Evolutionary conservation across 1,284 basidiomycete species (phyloP).

Genomic region (Tylopilus sp.): DNA sequence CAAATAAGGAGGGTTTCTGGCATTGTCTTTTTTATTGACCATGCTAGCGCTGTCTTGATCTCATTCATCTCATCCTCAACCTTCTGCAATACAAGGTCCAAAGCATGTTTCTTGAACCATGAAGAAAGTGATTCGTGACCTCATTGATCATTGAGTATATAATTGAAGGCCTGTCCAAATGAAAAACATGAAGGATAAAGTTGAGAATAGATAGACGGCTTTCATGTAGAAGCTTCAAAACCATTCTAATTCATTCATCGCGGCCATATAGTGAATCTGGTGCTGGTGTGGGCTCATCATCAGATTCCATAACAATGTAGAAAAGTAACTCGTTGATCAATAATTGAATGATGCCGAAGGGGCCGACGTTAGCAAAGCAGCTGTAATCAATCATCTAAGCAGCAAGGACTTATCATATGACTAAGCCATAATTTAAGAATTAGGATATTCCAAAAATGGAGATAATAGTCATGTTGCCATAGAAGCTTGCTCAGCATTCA

Average conservation of each 20-base stretch:
- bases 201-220: not conserved
- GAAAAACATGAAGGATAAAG: not conserved
- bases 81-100: not conserved
- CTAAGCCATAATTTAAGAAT: not conserved
- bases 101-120: not conserved
- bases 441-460: not conserved
- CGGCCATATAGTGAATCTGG: no score
- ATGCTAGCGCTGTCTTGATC: not conserved
- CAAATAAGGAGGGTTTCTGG: not conserved
- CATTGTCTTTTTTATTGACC: not conserved
- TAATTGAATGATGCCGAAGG: not conserved
- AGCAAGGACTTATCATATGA: no score
- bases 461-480: not conserved
- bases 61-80: not conserved
- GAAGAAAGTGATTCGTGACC: not conserved
- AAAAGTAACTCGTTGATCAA: not conserved
- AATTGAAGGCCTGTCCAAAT: not conserved
- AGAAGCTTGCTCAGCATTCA: not conserved
- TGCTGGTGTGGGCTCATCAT: not conserved
- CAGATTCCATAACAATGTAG: not conserved
- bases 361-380: not conserved
- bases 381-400: constrained; percentile 42
- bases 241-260: not conserved
- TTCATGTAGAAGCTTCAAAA: not conserved
- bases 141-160: not conserved